Percentiles rank a stretch among this genome's conserved stretches.
These are phyloP conservation scores for Talaromyces sp. DNA, from an alignment of 2,329 filamentous ascomycete genomes.

Conservation along the genomic window DNA sequence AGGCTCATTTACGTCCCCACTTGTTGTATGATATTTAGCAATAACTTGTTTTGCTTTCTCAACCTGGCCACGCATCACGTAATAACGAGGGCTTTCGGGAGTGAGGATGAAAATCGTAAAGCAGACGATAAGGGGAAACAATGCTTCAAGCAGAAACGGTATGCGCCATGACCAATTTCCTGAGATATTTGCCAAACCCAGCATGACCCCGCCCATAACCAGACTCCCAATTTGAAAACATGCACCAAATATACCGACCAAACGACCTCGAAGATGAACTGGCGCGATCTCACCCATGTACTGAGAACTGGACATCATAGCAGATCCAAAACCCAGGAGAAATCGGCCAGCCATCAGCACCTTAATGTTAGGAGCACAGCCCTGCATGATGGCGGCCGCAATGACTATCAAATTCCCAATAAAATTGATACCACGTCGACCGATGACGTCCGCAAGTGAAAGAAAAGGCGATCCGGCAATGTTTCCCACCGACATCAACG, in stretches of 20 bases:
- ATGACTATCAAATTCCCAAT: conserved; percentile 49
- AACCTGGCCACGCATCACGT: conserved; percentile 35
- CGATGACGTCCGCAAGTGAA: conserved; percentile 52
- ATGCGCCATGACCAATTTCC: conserved; percentile 41
- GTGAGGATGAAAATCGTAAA: conserved; percentile 44
- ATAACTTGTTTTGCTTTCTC: conserved; percentile 38
- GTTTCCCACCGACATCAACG: conserved; percentile 50
- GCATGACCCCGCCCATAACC: conserved; percentile 46
- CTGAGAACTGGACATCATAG: conserved; percentile 40
- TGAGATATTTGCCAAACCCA: conserved; percentile 41
- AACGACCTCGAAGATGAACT: conserved; percentile 40
- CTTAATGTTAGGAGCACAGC: conserved; percentile 27
- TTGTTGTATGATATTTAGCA: conserved; percentile 46
- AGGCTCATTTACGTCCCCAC: conserved; percentile 40
- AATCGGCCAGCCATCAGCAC: conserved; percentile 43
- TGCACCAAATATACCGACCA: conserved; percentile 51
- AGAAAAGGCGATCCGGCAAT: conserved; percentile 53
- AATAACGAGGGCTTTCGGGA: conserved; percentile 40
- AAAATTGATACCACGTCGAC: conserved; percentile 52
- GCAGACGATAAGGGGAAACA: conserved; percentile 51
- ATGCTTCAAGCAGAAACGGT: conserved; percentile 47
- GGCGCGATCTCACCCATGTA: conserved; percentile 42
- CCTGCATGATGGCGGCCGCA: conserved; percentile 45
- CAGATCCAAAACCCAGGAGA: conserved; percentile 39
- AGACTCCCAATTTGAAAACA: conserved; percentile 49